Conservation (phyloP, 129 eudicot species). For the Helianthus tuberosus region DNA sequence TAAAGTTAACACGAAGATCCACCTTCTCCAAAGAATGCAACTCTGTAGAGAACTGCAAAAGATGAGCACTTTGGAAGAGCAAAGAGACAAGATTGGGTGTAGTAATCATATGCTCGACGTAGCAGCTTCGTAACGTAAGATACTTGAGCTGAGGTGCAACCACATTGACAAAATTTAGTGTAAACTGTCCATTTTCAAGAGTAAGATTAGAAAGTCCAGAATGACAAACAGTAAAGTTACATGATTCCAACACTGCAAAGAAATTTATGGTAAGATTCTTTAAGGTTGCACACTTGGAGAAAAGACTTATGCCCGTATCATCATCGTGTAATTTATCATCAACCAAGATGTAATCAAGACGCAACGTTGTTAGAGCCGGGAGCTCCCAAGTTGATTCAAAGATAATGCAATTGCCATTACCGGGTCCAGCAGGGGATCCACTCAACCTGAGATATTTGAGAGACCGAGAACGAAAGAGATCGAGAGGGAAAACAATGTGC, state of each 20-base stretch:
- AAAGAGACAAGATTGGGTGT: constrained; percentile 21
- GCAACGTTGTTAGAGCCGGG: constrained; percentile 14
- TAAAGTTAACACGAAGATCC: neutral
- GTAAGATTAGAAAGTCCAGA: constrained; percentile 11
- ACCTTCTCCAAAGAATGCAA: constrained; percentile 12
- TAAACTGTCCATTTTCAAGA: neutral
- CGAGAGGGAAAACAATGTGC: neutral
- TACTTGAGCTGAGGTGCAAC: constrained; percentile 22
- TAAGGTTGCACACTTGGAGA: constrained; percentile 7
- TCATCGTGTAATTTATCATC: neutral
- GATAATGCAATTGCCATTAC: too few relatives aligned
- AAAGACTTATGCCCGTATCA: neutral
- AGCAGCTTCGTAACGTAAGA: neutral
- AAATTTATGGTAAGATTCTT: constrained; percentile 3
- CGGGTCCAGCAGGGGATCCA: neutral
- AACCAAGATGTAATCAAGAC: neutral
- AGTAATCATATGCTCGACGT: neutral
- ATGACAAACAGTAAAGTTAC: neutral
- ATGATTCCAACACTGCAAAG: neutral
- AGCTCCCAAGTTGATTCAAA: neutral
- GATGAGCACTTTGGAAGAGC: neutral
- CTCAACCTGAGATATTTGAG: neutral
- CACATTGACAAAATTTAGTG: neutral
- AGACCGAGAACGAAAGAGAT: constrained; percentile 21
- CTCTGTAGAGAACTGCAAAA: neutral